Evolutionary conservation across 768 basidiomycete genomes (phyloP), one percentile per base, ranked within the genome.

Genomic region (Amanita subjunquillea): DNA sequence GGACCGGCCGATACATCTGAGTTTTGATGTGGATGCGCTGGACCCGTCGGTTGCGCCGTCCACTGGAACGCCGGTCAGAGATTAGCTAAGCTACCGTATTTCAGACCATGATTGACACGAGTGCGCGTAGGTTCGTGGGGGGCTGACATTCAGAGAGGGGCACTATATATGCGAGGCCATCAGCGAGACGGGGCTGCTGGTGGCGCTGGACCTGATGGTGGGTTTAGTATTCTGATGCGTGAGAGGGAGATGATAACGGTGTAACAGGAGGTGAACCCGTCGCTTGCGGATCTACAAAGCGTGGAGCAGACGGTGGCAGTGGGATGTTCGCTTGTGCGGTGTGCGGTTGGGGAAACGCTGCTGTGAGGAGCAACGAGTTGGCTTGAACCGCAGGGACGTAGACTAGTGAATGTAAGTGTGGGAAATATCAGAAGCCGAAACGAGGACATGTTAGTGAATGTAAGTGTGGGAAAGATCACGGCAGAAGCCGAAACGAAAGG

Each of bases 11-110:
- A 91, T 97, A 56, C 96, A 99, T 69, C 70, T 99, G 55, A 91
- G 88, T 65, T 99, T 97, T 66, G 96, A 99, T 65, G 93, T 98
- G 20, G 91, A 94, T 62, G 92, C 92, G 9, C 70, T 94, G 48
- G 95, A 98, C 67, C 96, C 96, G 9, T 79, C 79, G 13, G 94
- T 97, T 49, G 95, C 96, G n/a, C 95, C 94, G 1, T 91, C 89
- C 45, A 95, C 92, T 42, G 92, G 91, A 17, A 94, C 91, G 42
- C 91, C 91, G 23, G 91, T 91, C 56, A 64, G 79, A 54, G 12
- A 38, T 13, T 45, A 29, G 36, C 15, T 45, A 29, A 29, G 29
- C 27, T 32, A 39, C 15, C 17, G 29, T 34, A 27, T 36, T 41
- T 49, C 44, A 50, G 48, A 34, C 41, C 45, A 56, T 57, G 55